phyloP scores from a whole-genome alignment of 331 rosid species.

The Stylosanthes scabra region DNA sequence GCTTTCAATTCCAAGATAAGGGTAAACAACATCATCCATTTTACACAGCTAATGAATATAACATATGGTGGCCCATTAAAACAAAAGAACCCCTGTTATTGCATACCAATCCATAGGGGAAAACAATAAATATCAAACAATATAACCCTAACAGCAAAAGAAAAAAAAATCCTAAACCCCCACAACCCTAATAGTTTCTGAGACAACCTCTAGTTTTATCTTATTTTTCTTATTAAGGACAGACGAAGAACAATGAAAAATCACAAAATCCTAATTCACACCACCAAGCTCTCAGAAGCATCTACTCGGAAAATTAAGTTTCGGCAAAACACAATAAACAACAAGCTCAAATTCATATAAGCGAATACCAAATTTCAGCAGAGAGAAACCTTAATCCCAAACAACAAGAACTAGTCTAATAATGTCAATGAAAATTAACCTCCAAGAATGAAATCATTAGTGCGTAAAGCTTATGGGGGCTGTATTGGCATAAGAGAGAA shows the following conservation, averaged over 20 bases:
- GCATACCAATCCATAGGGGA: neutral
- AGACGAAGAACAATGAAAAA: neutral
- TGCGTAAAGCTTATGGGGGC: neutral
- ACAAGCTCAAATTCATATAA: neutral
- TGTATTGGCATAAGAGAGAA: neutral
- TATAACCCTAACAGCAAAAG: neutral
- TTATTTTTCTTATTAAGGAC: neutral
- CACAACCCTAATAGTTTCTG: neutral
- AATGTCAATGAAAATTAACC: slow-evolving; percentile 2
- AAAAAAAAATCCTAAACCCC: neutral
- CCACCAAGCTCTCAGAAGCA: slow-evolving; percentile 7
- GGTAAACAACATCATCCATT: slow-evolving; percentile 22
- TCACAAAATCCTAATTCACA: slow-evolving; percentile 16
- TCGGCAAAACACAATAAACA: neutral
- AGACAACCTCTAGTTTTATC: neutral
- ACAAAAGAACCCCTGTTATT: slow-evolving; percentile 13
- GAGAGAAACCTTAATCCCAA: neutral
- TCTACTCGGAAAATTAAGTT: neutral
- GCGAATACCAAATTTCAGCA: neutral
- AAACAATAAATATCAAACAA: neutral
- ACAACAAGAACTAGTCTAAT: slow-evolving; percentile 3
- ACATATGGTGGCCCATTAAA: neutral
- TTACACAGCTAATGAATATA: neutral
- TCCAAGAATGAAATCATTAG: neutral
- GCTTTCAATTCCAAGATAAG: slow-evolving; percentile 8